phyloP scores from a whole-genome alignment of 352 stramenopile genomes.

The Phytopythium aichiense region DNA sequence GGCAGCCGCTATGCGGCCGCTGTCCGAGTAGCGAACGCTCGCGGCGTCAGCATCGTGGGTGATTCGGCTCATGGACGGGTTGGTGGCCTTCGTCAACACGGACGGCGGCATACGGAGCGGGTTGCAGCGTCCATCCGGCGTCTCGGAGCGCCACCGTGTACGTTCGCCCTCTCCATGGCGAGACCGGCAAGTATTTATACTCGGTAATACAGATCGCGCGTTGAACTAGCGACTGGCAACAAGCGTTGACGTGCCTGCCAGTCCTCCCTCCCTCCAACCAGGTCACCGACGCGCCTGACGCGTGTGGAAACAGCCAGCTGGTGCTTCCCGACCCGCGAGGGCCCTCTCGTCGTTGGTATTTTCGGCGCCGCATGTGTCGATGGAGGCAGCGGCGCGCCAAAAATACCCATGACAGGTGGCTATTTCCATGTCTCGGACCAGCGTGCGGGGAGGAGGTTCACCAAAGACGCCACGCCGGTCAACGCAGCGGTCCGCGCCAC shows the following conservation, averaged over 20 bases:
- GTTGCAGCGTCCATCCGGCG: not conserved
- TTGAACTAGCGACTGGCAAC: not conserved
- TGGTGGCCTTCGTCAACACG: too few relatives aligned
- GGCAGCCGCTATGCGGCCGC: not conserved
- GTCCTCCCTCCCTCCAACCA: not conserved
- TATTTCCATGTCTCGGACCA: not conserved
- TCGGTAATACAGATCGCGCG: not conserved
- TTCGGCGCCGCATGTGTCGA: not conserved
- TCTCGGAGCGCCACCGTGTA: not conserved
- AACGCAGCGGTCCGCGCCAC: not conserved
- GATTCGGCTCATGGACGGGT: too few relatives aligned
- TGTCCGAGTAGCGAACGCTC: not conserved
- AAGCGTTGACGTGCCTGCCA: not conserved
- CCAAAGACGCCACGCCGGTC: not conserved
- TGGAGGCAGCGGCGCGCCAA: not conserved
- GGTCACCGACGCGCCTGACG: not conserved
- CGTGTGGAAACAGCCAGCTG: not conserved
- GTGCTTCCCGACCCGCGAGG: not conserved
- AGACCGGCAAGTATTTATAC: slow-evolving; percentile 5
- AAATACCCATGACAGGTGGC: not conserved
- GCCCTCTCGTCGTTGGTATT: not conserved
- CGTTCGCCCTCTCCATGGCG: not conserved
- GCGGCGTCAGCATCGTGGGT: not conserved
- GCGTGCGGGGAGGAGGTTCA: not conserved
- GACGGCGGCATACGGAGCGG: not conserved